These are phyloP conservation scores for Ceratocystis papillata DNA, from an alignment of 2,329 filamentous ascomycete species.

Conservation along the genomic window DNA sequence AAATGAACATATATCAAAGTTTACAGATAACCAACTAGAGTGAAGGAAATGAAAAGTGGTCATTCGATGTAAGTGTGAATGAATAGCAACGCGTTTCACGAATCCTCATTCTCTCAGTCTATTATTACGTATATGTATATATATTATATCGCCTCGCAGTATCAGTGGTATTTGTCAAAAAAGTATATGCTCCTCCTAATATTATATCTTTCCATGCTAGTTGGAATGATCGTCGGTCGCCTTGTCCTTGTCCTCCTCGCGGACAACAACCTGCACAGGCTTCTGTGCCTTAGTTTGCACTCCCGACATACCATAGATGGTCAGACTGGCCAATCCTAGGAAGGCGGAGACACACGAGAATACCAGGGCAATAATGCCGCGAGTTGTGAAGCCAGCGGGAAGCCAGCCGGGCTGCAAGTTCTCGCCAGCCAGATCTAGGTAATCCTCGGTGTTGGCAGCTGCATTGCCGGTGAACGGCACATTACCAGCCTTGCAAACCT, in stretches of 20 bases:
- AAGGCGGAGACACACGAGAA: conserved; percentile 61
- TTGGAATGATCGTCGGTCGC: background rate
- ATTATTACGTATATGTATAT: background rate
- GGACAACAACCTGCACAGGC: conserved; percentile 10
- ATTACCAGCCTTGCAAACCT: conserved; percentile 32
- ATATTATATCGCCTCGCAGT: background rate
- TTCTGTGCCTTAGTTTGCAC: background rate
- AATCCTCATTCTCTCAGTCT: background rate
- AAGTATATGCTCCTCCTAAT: background rate
- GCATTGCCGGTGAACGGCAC: conserved; percentile 45
- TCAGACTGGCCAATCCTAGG: conserved; percentile 44
- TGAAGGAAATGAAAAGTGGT: background rate
- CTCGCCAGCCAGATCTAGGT: conserved; percentile 38
- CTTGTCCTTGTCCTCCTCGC: conserved; percentile 7
- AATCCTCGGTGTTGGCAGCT: conserved; percentile 45
- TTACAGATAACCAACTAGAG: background rate
- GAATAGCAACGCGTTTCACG: background rate
- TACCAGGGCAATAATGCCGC: conserved; percentile 62
- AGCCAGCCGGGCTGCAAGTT: conserved; percentile 46
- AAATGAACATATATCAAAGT: conserved; percentile 1
- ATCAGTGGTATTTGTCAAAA: background rate
- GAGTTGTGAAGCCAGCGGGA: conserved; percentile 59
- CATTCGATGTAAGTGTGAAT: background rate
- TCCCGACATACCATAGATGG: conserved; percentile 21
- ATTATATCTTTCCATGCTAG: background rate